A percentile compares a stretch with the other conserved stretches of the same genome.
Conservation (phyloP, 1,284 basidiomycete species). For the Hemileia vastatrix region DNA sequence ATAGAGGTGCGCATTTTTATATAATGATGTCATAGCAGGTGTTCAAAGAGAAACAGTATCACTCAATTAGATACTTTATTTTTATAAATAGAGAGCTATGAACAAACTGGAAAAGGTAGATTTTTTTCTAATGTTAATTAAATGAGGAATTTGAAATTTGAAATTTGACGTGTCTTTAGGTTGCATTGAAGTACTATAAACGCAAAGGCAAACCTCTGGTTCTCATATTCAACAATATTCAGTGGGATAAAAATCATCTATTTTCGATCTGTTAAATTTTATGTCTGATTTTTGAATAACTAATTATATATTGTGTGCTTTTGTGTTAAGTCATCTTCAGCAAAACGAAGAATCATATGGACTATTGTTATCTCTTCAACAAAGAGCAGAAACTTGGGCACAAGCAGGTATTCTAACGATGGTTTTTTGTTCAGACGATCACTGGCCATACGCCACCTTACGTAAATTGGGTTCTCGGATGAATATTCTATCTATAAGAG, state of each 20-base stretch:
- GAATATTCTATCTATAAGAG: constrained; percentile 15
- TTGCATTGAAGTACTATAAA: constrained; percentile 17
- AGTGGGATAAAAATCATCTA: constrained; percentile 5
- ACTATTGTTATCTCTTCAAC: constrained; percentile 13
- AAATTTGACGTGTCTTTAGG: too few species aligned
- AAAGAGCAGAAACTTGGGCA: constrained; percentile 20
- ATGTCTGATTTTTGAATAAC: not conserved
- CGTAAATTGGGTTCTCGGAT: constrained; percentile 16
- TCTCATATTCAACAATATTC: constrained; percentile 21
- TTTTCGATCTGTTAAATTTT: not conserved
- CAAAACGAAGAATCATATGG: constrained; percentile 20
- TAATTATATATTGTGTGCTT: not conserved
- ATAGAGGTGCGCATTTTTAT: constrained; percentile 8
- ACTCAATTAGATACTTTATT: too few species aligned
- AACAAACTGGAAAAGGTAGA: constrained; percentile 23
- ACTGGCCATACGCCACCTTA: constrained; percentile 15
- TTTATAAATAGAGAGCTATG: constrained; percentile 17
- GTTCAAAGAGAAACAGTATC: too few species aligned
- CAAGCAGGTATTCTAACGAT: constrained; percentile 22
- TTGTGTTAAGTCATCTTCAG: constrained; percentile 5
- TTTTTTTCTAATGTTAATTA: not conserved
- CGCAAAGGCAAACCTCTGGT: constrained; percentile 10
- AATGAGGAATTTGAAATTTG: too few species aligned
- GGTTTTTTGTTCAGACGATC: constrained; percentile 22
- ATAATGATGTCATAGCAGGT: too few species aligned